Evolutionary conservation across 257 asterid genomes (phyloP), one percentile per base, ranked within the genome.

Genomic region (Ligustrum vulgare): DNA sequence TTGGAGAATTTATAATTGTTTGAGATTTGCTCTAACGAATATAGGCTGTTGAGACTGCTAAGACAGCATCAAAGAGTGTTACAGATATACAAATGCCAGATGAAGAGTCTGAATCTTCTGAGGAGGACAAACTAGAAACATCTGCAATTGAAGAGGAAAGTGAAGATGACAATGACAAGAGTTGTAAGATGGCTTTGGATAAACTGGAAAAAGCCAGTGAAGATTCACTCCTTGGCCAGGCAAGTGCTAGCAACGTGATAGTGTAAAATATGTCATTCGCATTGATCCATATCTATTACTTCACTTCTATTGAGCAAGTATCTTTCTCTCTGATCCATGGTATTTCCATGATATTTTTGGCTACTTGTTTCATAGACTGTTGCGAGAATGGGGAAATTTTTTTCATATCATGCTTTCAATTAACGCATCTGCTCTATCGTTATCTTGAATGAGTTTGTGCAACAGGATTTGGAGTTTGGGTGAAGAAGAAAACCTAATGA

Each of bases 31-130:
- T 49, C 62, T 69, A 70, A 74, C 73, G 49, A 75, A 37, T 80
- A 72, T 84, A 95, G 99, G 99, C 99, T 78, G 90, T 85, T 67
- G 97, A 91, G 87, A 98, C 82, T 67, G 98, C 99, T 72, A 90
- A 80, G 80, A 76, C 79, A 32, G 92, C 90, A 67, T 90, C 87
- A 31, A 84, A 88, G 84, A 82, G 69, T 82, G 80, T 88, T 77
- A 73, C 86, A 23, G 92, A 91, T 34, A 78, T 86, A 67, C 82
- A 81, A 56, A 54, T 79, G 49, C 80, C 83, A 69, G 90, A 78
- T 49, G 94, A 93, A 76, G 98, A 91, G 72, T 75, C 94, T n/a
- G 90, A 89, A 72, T 84, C 96, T 69, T 84, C 91, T 58, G 74
- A 88, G 77, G 93, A 83, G 68, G 89, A 75, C n/a, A 84, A 77